Evolutionary conservation across 768 basidiomycete species (phyloP).

Genomic region (Coprinopsis cinerea): DNA sequence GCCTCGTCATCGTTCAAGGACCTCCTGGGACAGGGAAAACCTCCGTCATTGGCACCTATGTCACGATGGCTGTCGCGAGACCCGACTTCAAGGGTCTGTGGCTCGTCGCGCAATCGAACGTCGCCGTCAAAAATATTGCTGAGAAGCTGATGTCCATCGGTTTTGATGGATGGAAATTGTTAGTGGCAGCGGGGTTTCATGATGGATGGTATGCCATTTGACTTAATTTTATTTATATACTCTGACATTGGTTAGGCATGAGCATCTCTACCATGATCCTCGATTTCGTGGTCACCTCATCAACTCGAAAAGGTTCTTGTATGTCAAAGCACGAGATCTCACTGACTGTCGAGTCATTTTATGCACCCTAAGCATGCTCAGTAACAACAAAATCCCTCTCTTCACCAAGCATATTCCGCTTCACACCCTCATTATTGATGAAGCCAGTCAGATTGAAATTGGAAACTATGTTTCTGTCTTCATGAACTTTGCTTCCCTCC

Average conservation of each 20-base stretch:
- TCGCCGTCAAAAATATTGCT: conserved; percentile 87
- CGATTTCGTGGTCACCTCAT: conserved; percentile 44
- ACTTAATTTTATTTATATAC: conserved; percentile 7
- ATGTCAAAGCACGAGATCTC: conserved; percentile 19
- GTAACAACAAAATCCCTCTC: conserved; percentile 27
- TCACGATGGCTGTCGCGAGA: conserved; percentile 36
- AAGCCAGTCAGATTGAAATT: conserved; percentile 63
- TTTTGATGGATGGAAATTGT: conserved; percentile 53
- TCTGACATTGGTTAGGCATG: conserved; percentile 51
- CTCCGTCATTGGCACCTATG: conserved; percentile 63
- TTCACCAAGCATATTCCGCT: conserved; percentile 37
- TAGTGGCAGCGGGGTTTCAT: conserved; percentile 68
- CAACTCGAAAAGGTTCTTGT: conserved; percentile 34
- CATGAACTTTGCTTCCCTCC: conserved; percentile 31
- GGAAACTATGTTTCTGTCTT: conserved; percentile 44
- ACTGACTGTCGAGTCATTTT: conserved; percentile 53
- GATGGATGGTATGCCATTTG: conserved; percentile 46
- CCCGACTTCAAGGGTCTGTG: conserved; percentile 50
- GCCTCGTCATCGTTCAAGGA: conserved; percentile 42
- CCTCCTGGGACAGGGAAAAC: conserved; percentile 74
- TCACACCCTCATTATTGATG: conserved; percentile 52
- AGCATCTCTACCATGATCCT: conserved; percentile 56
- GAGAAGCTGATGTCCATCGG: conserved; percentile 60
- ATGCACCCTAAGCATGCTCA: conserved; percentile 76
- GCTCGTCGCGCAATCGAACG: conserved; percentile 81